These are phyloP conservation scores for Leucaena leucocephala DNA, from an alignment of 306 rosid species.

Conservation along the genomic window DNA sequence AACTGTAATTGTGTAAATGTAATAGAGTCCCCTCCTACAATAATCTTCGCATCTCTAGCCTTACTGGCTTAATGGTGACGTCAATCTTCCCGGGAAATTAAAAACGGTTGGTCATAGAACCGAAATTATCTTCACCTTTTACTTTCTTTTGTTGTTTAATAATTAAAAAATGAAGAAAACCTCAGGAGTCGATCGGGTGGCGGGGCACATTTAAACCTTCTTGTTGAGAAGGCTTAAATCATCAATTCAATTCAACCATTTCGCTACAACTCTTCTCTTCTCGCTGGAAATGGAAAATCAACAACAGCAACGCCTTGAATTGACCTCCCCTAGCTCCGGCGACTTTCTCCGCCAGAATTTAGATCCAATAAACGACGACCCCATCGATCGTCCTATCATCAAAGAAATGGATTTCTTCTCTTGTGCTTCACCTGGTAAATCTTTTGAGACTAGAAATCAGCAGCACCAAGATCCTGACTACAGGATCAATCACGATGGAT, in stretches of 20 bases:
- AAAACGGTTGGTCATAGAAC: conserved; percentile 29
- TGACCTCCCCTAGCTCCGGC: conserved; percentile 37
- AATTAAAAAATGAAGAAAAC: not conserved
- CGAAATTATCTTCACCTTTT: not conserved
- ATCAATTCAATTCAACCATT: conserved; percentile 17
- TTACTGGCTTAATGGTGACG: conserved; percentile 23
- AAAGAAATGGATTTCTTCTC: conserved; percentile 53
- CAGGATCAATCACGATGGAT: conserved; percentile 18
- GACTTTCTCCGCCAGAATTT: conserved; percentile 13
- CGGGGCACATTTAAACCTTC: conserved; percentile 29
- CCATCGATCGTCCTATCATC: conserved; percentile 38
- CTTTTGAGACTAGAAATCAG: not conserved
- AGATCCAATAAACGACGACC: not conserved
- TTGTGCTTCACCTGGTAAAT: not conserved
- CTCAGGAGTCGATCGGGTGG: conserved; percentile 16
- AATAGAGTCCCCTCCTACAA: not conserved
- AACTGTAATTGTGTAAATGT: not conserved
- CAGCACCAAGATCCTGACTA: not conserved
- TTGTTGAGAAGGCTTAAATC: conserved; percentile 26
- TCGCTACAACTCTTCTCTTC: not conserved
- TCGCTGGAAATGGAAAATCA: conserved; percentile 3
- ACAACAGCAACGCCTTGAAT: conserved; percentile 37
- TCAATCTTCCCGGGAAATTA: conserved; percentile 22
- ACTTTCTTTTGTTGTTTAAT: not conserved
- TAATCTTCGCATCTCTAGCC: not conserved